Base-by-base conservation (phyloP, 768 basidiomycete species). In the Kwoniella sp. region DNA sequence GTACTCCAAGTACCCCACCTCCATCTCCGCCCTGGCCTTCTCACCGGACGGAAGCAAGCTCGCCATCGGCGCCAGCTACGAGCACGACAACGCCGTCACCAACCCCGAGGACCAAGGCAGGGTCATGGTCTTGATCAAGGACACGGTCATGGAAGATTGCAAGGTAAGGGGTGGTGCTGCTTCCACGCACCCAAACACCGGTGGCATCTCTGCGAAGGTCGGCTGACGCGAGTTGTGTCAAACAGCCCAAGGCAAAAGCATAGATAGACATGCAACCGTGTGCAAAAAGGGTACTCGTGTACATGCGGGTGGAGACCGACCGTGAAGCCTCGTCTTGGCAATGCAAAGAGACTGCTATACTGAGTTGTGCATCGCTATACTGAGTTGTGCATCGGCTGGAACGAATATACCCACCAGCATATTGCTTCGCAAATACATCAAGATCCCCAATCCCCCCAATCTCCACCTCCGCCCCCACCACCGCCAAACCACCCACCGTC, bases 31-130 rank as follows among this genome's bases (percentile, higher is more conserved):
- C 0, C 77, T 91, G 33, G 81, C 86, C 0, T 93, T 92, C 75
- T 89, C 85, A 2, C 83, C 81, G 22, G 87, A 91, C 57, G 91
- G 90, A 1, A 80, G 82, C 29, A 84, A 84, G 56, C 76, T 93
- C 15, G 90, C 88, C 2, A 80, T 90, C n/a, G 90, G 83, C 0
- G 82, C 84, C 5, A 85, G 88, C 53, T 90, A 92, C 76, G 88
- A 85, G 10, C 90, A 89, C 85, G 91, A 93, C 61, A 84, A 89
- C 51, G 88, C 88, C 0, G 84, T 90, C 52, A 29, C 32, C 25
- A 79, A 80, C 33, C 75, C 80, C 29, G 86, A 83, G 71, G 80
- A 80, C 31, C 81, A 83, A 14, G 62, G 58, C 19, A 64, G 63
- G 52, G 64, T 70, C 22, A 51, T 63, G 59, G 36, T 74, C 26